Conservation (phyloP, 345 rosid genomes). For the Eucalyptus lansdowneana region DNA sequence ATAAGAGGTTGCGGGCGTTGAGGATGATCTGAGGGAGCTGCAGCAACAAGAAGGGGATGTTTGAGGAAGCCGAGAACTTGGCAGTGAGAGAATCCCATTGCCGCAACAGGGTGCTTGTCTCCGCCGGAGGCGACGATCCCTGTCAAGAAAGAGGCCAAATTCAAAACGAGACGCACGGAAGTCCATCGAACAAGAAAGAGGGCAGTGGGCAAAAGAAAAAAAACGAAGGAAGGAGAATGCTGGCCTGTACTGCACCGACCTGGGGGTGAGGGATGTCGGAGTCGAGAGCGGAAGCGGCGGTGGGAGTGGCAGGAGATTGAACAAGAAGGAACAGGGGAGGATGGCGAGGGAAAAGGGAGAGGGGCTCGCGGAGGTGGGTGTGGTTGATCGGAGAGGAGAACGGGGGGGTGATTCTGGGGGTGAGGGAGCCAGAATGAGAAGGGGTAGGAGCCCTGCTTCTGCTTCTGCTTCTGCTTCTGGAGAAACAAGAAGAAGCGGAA, state of each 20-base stretch:
- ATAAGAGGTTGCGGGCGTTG: slow-evolving; percentile 63
- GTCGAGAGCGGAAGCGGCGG: slow-evolving; percentile 25
- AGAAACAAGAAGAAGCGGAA: background rate
- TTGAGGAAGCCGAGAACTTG: slow-evolving; percentile 59
- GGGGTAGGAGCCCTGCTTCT: background rate
- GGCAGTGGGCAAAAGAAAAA: background rate
- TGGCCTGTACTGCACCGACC: background rate
- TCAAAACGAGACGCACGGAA: background rate
- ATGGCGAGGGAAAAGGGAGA: slow-evolving; percentile 12
- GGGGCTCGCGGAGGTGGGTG: background rate
- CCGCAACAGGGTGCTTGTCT: slow-evolving; percentile 22
- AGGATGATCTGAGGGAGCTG: slow-evolving; percentile 92
- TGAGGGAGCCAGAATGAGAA: background rate
- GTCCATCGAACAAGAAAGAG: background rate
- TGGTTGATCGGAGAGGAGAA: background rate
- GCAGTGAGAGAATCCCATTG: slow-evolving; percentile 88
- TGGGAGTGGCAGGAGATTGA: background rate
- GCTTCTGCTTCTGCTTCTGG: background rate
- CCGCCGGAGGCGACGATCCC: slow-evolving; percentile 16
- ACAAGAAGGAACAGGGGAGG: slow-evolving; percentile 1
- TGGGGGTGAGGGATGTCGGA: slow-evolving; percentile 47
- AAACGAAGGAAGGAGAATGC: background rate
- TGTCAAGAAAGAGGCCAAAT: background rate
- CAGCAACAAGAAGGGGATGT: slow-evolving; percentile 65
- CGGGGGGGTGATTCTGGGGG: background rate